Percentiles rank a stretch among this genome's conserved stretches.
Evolutionary conservation across 805 yeast genomes (phyloP).

Genomic region (Starmerella cellae): DNA sequence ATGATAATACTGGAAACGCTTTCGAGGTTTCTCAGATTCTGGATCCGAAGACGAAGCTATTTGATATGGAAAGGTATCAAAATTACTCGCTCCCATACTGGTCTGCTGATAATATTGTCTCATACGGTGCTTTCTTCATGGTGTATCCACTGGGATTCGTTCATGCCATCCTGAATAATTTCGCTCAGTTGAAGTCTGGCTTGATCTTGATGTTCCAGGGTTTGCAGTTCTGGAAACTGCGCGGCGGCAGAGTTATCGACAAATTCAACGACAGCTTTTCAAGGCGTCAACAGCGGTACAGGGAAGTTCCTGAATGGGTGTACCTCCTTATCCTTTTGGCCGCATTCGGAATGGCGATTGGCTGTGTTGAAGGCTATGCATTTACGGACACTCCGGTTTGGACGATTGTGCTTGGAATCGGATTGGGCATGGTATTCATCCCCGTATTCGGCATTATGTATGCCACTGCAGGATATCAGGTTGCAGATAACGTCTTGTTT

Average conservation of each 20-base stretch:
- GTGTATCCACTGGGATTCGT: slow-evolving; percentile 31
- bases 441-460: slow-evolving; percentile 39
- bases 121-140: slow-evolving; percentile 44
- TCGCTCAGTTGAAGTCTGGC: slow-evolving; percentile 8
- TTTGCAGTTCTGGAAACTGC: slow-evolving; percentile 10
- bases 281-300: slow-evolving; percentile 42
- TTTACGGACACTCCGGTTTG: slow-evolving; percentile 43
- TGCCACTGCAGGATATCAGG: slow-evolving; percentile 36
- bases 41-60: slow-evolving; percentile 30
- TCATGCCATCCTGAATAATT: slow-evolving; percentile 26
- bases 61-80: slow-evolving; percentile 38
- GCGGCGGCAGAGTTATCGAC: slow-evolving; percentile 21
- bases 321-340: slow-evolving; percentile 33
- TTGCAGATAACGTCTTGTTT: slow-evolving; percentile 38
- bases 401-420: slow-evolving; percentile 43
- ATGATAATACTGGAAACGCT: slow-evolving; percentile 36
- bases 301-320: slow-evolving; percentile 53
- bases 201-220: slow-evolving; percentile 14
- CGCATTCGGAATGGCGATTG: slow-evolving; percentile 36
- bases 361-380: slow-evolving; percentile 30
- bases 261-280: slow-evolving; percentile 41
- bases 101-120: slow-evolving; percentile 45
- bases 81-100: slow-evolving; percentile 51
- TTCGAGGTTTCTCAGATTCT: slow-evolving; percentile 35
- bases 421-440: slow-evolving; percentile 38